Evolutionary conservation across 2,329 filamentous ascomycete species (phyloP).

Genomic region (Cryphonectria carpinicola): DNA sequence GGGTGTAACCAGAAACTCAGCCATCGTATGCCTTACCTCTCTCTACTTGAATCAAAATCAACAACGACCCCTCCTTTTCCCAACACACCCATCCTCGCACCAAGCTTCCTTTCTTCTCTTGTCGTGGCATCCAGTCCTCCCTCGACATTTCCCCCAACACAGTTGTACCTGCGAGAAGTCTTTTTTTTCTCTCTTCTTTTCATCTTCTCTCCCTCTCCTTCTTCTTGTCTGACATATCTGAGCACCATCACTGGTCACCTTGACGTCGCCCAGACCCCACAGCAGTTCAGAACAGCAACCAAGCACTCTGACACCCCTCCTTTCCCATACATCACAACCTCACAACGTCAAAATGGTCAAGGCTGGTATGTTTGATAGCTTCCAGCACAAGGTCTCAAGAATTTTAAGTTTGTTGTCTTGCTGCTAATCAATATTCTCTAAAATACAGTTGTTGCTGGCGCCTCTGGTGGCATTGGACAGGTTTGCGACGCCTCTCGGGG

Average conservation of each 20-base stretch:
- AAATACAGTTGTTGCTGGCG: constrained; percentile 79
- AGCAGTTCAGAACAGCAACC: constrained; percentile 9
- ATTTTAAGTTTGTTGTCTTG: constrained; percentile 28
- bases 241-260: constrained; percentile 19
- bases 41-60: background rate
- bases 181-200: background rate
- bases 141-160: background rate
- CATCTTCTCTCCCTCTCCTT: constrained; percentile 3
- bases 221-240: constrained; percentile 15
- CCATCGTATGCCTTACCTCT: constrained; percentile 1
- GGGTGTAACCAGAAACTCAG: constrained; percentile 22
- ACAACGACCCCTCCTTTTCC: constrained; percentile 19
- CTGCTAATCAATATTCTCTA: constrained; percentile 18
- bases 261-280: constrained; percentile 24
- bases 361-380: constrained; percentile 37
- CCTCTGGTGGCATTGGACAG: constrained; percentile 98
- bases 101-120: background rate
- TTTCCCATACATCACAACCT: constrained; percentile 30
- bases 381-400: constrained; percentile 21
- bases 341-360: constrained; percentile 43
- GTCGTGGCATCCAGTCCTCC: background rate
- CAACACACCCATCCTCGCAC: background rate
- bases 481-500: constrained; percentile 51
- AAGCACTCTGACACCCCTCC: constrained; percentile 33
- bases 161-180: background rate